These are phyloP conservation scores for Astrocystis sublimbata DNA, from an alignment of 495 filamentous ascomycete species.

Conservation along the genomic window DNA sequence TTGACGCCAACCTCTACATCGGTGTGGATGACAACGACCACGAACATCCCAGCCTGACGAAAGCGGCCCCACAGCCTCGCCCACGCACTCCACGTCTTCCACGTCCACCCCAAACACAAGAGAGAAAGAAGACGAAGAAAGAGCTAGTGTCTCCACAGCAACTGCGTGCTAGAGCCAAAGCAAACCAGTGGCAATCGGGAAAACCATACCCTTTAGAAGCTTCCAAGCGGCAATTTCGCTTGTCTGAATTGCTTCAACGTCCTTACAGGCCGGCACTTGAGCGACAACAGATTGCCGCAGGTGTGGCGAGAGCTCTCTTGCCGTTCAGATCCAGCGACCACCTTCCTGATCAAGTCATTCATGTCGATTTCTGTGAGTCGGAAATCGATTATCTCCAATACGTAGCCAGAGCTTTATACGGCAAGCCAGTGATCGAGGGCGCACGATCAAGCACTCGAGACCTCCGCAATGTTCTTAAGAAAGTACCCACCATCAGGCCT, in stretches of 20 bases:
- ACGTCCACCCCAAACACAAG: background rate
- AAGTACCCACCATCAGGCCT: slow-evolving; percentile 12
- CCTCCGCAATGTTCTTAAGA: slow-evolving; percentile 27
- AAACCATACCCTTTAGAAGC: slow-evolving; percentile 1
- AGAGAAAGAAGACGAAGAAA: background rate
- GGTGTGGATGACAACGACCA: background rate
- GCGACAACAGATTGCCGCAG: slow-evolving; percentile 26
- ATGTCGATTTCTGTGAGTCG: slow-evolving; percentile 51
- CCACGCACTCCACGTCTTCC: background rate
- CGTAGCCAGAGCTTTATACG: slow-evolving; percentile 22
- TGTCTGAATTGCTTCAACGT: slow-evolving; percentile 19
- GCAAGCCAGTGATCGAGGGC: background rate
- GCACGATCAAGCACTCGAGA: slow-evolving; percentile 17
- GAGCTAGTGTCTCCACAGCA: slow-evolving; percentile 19
- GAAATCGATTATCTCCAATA: slow-evolving; percentile 44
- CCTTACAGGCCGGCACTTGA: slow-evolving; percentile 37
- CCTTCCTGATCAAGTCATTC: slow-evolving; percentile 27
- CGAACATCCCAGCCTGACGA: background rate
- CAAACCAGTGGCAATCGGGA: slow-evolving; percentile 28
- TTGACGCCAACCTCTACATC: too few relatives aligned
- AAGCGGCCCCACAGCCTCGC: background rate
- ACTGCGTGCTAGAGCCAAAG: slow-evolving; percentile 21
- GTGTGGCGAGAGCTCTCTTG: slow-evolving; percentile 18
- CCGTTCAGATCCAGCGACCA: slow-evolving; percentile 4
- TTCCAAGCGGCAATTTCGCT: slow-evolving; percentile 1